Conservation (phyloP, 164 flowering plant genomes). For the Annona squamosa region DNA sequence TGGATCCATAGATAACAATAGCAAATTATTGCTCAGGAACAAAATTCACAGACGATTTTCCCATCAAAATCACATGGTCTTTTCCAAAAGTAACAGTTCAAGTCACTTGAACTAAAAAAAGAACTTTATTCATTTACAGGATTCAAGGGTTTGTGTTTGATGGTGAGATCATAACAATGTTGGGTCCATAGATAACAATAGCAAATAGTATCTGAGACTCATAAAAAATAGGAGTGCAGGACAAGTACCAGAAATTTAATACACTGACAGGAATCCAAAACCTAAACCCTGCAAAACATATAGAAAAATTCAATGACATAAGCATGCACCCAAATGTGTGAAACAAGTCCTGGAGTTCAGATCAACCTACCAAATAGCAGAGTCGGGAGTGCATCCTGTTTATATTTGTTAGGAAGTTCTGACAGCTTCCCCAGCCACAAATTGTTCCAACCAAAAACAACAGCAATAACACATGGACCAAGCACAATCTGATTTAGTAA, state of each 20-base stretch:
- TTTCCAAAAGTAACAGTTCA: neutral
- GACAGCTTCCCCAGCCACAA: constrained; percentile 76
- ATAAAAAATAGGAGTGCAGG: constrained; percentile 3
- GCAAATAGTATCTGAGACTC: neutral
- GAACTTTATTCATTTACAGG: neutral
- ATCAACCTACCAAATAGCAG: constrained; percentile 50
- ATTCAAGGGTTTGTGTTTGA: neutral
- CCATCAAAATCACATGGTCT: neutral
- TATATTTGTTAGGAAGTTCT: constrained; percentile 75
- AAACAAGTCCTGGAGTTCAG: neutral
- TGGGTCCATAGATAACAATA: neutral
- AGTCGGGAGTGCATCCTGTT: constrained; percentile 81
- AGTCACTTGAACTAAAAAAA: neutral
- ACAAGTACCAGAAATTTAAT: constrained; percentile 73
- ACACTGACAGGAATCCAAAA: constrained; percentile 60
- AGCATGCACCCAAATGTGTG: neutral
- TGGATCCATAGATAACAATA: neutral
- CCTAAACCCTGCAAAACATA: constrained; percentile 26
- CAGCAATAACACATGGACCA: constrained; percentile 85
- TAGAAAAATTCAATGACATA: constrained; percentile 1
- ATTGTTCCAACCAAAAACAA: constrained; percentile 95
- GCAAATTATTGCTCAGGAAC: neutral
- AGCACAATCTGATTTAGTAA: constrained; percentile 75
- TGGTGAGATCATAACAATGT: neutral
- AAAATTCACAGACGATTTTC: no score